Base-by-base conservation (phyloP, 768 basidiomycete genomes). In the Candolleomyces eurysporus region DNA sequence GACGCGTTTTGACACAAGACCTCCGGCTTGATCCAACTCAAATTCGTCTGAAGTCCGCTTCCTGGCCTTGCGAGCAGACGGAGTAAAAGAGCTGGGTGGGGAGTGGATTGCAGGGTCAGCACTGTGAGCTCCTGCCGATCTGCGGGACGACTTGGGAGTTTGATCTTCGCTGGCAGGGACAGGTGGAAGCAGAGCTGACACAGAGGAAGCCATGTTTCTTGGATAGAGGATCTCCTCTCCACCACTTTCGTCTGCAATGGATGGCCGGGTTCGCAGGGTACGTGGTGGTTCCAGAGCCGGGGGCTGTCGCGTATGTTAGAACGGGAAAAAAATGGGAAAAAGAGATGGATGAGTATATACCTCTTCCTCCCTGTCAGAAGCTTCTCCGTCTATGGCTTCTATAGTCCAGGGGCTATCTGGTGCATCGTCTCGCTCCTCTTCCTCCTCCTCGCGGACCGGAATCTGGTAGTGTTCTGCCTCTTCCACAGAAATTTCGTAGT, bases 211-310 rank as follows among this genome's bases (percentile, higher is more conserved):
- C 8, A 72, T 60, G 63, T 90, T 85, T 60, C 91, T 88, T 45
- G 92, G 91, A 73, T 94, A 94, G 30, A 94, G 76, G 62, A 94
- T 94, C 73, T 94, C 92, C 73, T 94, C 92, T 46, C 92, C 92
- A 5, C 92, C 92, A 67, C 92, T 94, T 73, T 94, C 92, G 64
- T 91, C 89, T 8, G 90, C 84, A 61, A 85, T 80, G 0, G 91
- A 94, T 60, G 84, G 84, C 36, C 82, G 81, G 49, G 77, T 69
- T 49, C 89, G 85, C 57, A 90, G 73, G 11, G 83, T 72, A 8
- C 83, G 84, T 46, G 80, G 68, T 30, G 60, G 60, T 53, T 79
- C 76, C 45, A 82, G 64, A 53, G 84, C 81, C 39, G 73, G 67
- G 52, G 71, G 71, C 84, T 88, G 66, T 45, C 22, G 56, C 42